phyloP scores from a whole-genome alignment of 345 rosid genomes.

The Sisymbrium altissimum region DNA sequence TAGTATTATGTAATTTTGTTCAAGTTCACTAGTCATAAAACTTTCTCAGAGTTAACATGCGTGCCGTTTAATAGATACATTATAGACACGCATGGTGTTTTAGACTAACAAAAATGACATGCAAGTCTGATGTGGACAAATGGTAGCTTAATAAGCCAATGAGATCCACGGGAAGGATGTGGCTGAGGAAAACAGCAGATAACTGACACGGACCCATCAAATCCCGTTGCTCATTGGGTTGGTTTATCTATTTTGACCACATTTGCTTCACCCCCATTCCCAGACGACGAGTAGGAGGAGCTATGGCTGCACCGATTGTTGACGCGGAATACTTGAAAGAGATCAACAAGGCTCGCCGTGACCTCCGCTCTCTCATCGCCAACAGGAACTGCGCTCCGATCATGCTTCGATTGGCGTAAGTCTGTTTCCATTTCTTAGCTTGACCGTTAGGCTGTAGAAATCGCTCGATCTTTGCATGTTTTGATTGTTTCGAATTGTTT shows the following conservation, averaged over 20 bases:
- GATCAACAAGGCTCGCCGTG: constrained; percentile 89
- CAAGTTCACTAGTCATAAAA: neutral
- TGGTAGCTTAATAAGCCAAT: neutral
- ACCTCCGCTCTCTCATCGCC: constrained; percentile 86
- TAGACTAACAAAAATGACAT: neutral
- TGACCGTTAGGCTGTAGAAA: neutral
- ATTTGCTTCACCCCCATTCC: neutral
- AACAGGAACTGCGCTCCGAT: constrained; percentile 87
- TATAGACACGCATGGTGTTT: neutral
- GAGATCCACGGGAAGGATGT: constrained; percentile 15
- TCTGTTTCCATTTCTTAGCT: neutral
- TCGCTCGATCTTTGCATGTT: neutral
- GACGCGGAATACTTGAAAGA: constrained; percentile 79
- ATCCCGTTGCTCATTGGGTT: constrained; percentile 23
- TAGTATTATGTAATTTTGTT: neutral
- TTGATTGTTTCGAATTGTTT: neutral
- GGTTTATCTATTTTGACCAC: constrained; percentile 25
- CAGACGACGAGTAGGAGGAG: neutral
- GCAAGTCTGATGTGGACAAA: neutral
- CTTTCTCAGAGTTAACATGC: constrained; percentile 9
- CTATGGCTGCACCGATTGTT: constrained; percentile 74
- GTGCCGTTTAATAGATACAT: neutral
- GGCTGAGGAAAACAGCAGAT: constrained; percentile 25
- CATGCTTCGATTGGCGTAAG: constrained; percentile 94
- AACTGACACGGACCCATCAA: constrained; percentile 22